Evolutionary conservation across 1,284 basidiomycete genomes (phyloP).

Genomic region (Marasmius fiardii): DNA sequence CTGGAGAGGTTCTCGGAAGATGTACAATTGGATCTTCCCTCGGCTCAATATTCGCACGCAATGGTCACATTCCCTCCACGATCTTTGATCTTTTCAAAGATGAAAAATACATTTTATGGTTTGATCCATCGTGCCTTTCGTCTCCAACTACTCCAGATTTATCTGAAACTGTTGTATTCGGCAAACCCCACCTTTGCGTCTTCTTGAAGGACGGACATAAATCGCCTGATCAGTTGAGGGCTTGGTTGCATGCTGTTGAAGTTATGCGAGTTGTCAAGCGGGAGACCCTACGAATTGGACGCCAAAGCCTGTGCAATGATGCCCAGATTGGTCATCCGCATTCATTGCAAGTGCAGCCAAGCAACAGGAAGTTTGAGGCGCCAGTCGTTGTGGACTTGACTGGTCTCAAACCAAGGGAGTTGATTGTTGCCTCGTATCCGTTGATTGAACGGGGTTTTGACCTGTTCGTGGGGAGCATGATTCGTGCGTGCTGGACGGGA

Average conservation of each 20-base stretch:
- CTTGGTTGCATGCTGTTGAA: conserved; percentile 50
- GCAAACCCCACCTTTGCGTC: conserved; percentile 31
- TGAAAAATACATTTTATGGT: conserved; percentile 51
- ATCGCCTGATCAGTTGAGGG: conserved; percentile 47
- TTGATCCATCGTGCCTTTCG: conserved; percentile 26
- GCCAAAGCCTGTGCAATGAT: background rate
- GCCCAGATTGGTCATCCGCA: too few species aligned
- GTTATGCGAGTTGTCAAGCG: conserved; percentile 3
- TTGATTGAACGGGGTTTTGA: conserved; percentile 3
- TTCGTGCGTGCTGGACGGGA: conserved; percentile 6
- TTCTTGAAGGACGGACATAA: conserved; percentile 47
- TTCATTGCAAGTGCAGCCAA: too few species aligned
- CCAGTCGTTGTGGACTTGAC: background rate
- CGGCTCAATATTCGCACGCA: conserved; percentile 34
- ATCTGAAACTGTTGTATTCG: conserved; percentile 1
- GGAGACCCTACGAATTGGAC: background rate
- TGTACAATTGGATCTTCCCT: conserved; percentile 48
- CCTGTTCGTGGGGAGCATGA: conserved; percentile 8
- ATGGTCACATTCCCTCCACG: conserved; percentile 20
- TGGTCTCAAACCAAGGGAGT: background rate
- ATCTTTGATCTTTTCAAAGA: conserved; percentile 32
- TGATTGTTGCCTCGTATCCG: conserved; percentile 1
- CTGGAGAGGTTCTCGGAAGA: conserved; percentile 29
- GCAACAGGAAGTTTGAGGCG: background rate
- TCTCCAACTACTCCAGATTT: conserved; percentile 7